These are phyloP conservation scores for Calophaca sinica DNA, from an alignment of 306 rosid species.

Conservation along the genomic window DNA sequence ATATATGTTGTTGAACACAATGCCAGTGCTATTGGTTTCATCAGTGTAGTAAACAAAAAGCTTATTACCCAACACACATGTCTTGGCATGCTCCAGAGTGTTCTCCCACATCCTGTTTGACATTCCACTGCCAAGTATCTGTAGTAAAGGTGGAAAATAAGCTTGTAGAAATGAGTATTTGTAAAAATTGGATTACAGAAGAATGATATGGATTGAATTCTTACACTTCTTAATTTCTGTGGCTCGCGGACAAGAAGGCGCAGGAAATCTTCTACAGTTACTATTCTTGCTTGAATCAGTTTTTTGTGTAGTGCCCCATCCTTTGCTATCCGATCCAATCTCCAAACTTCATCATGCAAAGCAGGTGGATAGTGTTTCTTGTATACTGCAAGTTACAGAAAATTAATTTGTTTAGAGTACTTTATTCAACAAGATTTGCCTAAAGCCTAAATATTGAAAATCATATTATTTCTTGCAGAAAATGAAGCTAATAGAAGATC, in stretches of 20 bases:
- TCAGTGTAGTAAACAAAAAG: constrained; percentile 78
- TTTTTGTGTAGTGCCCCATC: constrained; percentile 92
- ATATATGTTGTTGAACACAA: constrained; percentile 83
- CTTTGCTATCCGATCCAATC: constrained; percentile 86
- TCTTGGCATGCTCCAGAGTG: constrained; percentile 91
- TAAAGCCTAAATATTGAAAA: not conserved
- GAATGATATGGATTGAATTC: constrained; percentile 39
- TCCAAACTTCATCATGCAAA: constrained; percentile 89
- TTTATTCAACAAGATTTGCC: constrained; percentile 12
- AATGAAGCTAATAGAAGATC: no score
- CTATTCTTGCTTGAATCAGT: constrained; percentile 60
- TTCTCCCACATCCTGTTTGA: constrained; percentile 96
- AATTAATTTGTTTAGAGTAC: constrained; percentile 15
- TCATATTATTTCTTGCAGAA: not conserved
- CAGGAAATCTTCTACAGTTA: constrained; percentile 80
- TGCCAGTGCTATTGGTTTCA: constrained; percentile 58
- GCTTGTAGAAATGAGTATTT: not conserved
- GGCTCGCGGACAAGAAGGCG: constrained; percentile 76
- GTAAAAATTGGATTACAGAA: constrained; percentile 19
- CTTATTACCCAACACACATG: constrained; percentile 81
- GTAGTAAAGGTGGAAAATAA: constrained; percentile 33
- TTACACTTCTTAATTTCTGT: constrained; percentile 81
- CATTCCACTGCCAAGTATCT: constrained; percentile 93
- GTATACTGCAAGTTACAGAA: constrained; percentile 65
- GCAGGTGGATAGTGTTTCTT: constrained; percentile 93